Evolutionary conservation across 176 grass and related monocot genomes (phyloP).

Genomic region (Oryza officinalis): DNA sequence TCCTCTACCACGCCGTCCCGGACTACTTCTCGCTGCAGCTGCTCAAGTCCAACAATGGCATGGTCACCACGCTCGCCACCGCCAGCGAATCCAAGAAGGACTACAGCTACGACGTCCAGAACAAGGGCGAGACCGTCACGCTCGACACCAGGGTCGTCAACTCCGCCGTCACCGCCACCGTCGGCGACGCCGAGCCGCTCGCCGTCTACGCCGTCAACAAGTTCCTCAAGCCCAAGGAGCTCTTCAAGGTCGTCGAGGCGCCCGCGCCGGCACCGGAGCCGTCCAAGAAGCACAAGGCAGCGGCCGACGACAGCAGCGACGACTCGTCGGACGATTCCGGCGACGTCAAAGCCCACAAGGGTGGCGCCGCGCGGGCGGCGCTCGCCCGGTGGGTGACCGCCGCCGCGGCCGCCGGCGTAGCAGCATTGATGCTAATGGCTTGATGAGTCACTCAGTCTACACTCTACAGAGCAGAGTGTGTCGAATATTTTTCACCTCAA

Average conservation of each 20-base stretch:
- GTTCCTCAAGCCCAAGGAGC: conserved; percentile 73
- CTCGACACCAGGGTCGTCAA: conserved; percentile 46
- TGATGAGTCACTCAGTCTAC: background rate
- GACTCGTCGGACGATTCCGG: conserved; percentile 30
- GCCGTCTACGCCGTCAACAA: conserved; percentile 60
- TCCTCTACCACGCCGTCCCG: conserved; percentile 74
- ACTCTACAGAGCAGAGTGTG: background rate
- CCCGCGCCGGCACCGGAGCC: conserved; percentile 49
- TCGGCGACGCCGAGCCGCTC: conserved; percentile 68
- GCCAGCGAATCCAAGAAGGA: conserved; percentile 56
- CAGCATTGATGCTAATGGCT: conserved; percentile 18
- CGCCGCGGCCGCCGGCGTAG: conserved; percentile 4
- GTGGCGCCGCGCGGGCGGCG: conserved; percentile 22
- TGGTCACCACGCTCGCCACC: conserved; percentile 80
- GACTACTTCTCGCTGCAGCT: conserved; percentile 76
- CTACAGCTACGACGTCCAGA: conserved; percentile 68
- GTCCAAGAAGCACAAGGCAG: conserved; percentile 36
- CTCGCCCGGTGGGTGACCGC: background rate
- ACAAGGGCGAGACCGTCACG: conserved; percentile 54
- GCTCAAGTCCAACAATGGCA: conserved; percentile 71
- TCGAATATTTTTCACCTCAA: background rate
- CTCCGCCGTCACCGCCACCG: conserved; percentile 44
- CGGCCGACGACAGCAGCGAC: background rate
- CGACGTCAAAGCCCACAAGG: conserved; percentile 20
- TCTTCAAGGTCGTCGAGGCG: conserved; percentile 57